Conservation (phyloP, 1,284 basidiomycete genomes). For the Amylostereum chailletii region DNA sequence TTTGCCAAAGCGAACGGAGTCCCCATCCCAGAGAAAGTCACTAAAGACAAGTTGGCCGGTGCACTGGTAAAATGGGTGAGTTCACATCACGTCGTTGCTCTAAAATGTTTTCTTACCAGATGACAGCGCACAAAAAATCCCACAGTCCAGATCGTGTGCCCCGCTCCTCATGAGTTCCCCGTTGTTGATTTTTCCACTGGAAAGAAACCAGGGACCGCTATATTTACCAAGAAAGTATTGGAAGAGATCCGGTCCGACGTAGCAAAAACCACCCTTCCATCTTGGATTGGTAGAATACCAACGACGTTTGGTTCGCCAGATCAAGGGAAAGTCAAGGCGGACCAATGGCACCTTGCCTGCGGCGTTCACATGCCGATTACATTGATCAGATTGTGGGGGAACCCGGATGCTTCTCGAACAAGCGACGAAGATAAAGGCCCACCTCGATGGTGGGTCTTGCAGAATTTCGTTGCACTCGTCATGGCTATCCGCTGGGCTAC, state of each 20-base stretch:
- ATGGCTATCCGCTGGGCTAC: neutral
- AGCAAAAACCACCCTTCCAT: slow-evolving; percentile 4
- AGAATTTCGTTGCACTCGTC: slow-evolving; percentile 7
- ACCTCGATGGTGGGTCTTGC: neutral
- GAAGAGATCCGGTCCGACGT: slow-evolving; percentile 1
- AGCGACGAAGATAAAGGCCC: neutral
- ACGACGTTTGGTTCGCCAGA: slow-evolving; percentile 1
- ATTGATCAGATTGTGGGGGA: slow-evolving; percentile 7
- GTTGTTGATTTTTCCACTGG: neutral
- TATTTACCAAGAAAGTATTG: neutral
- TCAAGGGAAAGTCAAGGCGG: slow-evolving; percentile 10
- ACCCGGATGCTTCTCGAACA: no score
- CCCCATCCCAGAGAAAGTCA: neutral
- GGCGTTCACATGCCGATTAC: slow-evolving; percentile 9
- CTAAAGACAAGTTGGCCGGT: no score
- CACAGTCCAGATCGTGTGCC: neutral
- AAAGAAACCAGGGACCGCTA: neutral
- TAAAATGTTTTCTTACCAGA: neutral
- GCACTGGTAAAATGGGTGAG: no score
- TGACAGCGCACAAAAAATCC: neutral
- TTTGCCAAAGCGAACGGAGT: neutral
- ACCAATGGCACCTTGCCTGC: slow-evolving; percentile 8
- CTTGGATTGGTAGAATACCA: slow-evolving; percentile 8
- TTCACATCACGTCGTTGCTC: no score
- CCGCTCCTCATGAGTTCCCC: neutral